Percentiles rank a stretch among this genome's conserved stretches.
phyloP scores from a whole-genome alignment of 2,329 filamentous ascomycete genomes.

The Pseudopithomyces chartarum region DNA sequence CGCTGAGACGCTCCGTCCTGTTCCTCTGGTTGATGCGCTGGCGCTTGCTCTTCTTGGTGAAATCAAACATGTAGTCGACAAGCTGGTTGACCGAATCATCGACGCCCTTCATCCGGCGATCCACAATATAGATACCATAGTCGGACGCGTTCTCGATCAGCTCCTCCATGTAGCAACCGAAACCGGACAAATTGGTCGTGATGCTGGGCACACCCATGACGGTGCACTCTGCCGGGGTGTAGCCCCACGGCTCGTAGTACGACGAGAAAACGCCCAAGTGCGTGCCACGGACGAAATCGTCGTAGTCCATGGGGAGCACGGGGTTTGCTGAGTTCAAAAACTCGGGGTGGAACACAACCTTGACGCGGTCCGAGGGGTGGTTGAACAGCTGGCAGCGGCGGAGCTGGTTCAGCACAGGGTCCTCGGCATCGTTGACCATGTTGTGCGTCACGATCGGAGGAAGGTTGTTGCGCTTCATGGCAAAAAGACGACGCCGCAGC shows the following conservation, averaged over 20 bases:
- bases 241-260: slow-evolving; percentile 99
- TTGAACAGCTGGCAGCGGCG: slow-evolving; percentile 97
- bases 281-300: slow-evolving; percentile 96
- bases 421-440: slow-evolving; percentile 92
- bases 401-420: slow-evolving; percentile 94
- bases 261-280: slow-evolving; percentile 95
- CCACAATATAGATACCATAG: slow-evolving; percentile 99
- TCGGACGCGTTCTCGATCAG: slow-evolving; percentile 97
- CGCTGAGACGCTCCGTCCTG: slow-evolving; percentile 90
- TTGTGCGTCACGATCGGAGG: slow-evolving; percentile 98
- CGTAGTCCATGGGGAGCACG: slow-evolving; percentile 93
- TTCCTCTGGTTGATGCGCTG: slow-evolving; percentile 99
- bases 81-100: slow-evolving; percentile 98
- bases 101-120: slow-evolving; percentile 91
- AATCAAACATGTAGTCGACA: slow-evolving; percentile 90
- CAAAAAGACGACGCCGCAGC: slow-evolving; percentile 87
- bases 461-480: slow-evolving; percentile 89
- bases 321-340: slow-evolving; percentile 96
- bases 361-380: slow-evolving; percentile 91
- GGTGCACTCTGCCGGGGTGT: slow-evolving; percentile 96
- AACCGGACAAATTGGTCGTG: slow-evolving; percentile 95
- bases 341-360: slow-evolving; percentile 97
- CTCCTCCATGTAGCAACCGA: slow-evolving; percentile 99
- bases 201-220: slow-evolving; percentile 99
- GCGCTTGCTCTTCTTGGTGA: slow-evolving; percentile 87